Evolutionary conservation across 2,329 filamentous ascomycete species (phyloP), one percentile per base, ranked within the genome.

Genomic region (Pochonia chlamydosporia): DNA sequence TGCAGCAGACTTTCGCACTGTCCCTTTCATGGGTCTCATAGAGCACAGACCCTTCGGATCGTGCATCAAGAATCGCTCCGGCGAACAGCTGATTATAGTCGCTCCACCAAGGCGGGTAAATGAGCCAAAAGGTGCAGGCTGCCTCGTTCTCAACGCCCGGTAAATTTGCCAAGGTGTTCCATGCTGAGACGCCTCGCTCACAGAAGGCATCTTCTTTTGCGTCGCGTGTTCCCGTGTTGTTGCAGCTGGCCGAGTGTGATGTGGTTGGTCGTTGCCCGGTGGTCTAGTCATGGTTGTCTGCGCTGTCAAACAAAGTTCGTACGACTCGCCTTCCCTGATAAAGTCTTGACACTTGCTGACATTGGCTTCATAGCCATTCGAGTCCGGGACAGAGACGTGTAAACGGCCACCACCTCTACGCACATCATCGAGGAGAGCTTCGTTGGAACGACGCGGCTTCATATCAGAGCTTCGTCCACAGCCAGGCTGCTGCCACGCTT

Each of bases 1-100:
- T 1, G 72, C 73, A 1, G 74, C 70, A 0, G 78, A 79, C 58
- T 95, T 95, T 56, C 84, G 84, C n/a, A 96, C 89, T 0, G 92
- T 97, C 41, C 92, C 92, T 71, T 97, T 97, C 81, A 97, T 97
- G 0, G 92, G 92, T 7, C 91, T 82, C 76, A 96, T 93, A 51
- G 86, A 82, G 62, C 84, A 88, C 36, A 71, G 65, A 1, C 85
- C 84, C 1, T 65, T 67, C 2, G 59, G 52, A 45, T 66, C 61
- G 56, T 73, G 70, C 40, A 79, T 81, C 14, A 97, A 78, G 61
- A 96, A 97, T 3, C 91, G 86, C 67, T 97, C 92, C 0, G 92
- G 92, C 4, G 89, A 95, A 58, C 85, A 87, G 64, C 86, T 87
- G 39, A 95, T 73, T 25, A 97, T 75, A 1, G 88, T 90, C 3